Evolutionary conservation across 2,329 filamentous ascomycete genomes (phyloP), one percentile per base, ranked within the genome.

Genomic region (Pseudogymnoascus pannorum): DNA sequence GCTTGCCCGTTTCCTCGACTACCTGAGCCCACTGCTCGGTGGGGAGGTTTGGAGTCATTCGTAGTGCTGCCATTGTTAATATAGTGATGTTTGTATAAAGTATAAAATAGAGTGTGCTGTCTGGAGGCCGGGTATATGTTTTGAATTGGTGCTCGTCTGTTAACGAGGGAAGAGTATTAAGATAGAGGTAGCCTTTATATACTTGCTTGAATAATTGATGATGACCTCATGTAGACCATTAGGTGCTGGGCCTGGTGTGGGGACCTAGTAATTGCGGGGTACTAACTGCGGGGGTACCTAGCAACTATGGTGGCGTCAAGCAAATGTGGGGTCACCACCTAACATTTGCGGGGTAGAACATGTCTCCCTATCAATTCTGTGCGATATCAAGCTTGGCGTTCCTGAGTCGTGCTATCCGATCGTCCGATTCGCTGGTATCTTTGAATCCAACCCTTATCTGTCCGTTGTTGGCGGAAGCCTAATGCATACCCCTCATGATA

Each of bases 1-100:
- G 84, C 61, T 86, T 87, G 68, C 89, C 91, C 62, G 82, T 87
- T 81, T 91, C 84, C 76, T 96, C 89, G 69, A 94, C 81, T 68
- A 97, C 90, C 77, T 94, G 89, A 59, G 93, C 93, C 91, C 88
- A 95, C 80, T 97, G 93, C 75, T 87, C 87, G 58, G 81, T 84
- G 63, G 93, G 93, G 71, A 97, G 83, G 61, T 84, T 69, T 63
- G 71, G 68, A 59, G 71, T 63, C 68, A 70, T 70, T 24, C 42
- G 42, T 48, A 14, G 42, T 48, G 42, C 42, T 26, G 42, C 42
- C 42, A 48, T 48, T 48, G 42, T 48, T 48, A 26, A 48, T 48
- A 20, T 26, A 26, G 22, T 26, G 12, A 26, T n/a, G 20, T n/a
- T 22, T 48, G 22, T 26, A 24, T 22, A 48, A 48, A 48, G 42